Percentiles rank a stretch among this genome's conserved stretches.
phyloP scores from a whole-genome alignment of 768 basidiomycete species.

The Mycena galericulata region DNA sequence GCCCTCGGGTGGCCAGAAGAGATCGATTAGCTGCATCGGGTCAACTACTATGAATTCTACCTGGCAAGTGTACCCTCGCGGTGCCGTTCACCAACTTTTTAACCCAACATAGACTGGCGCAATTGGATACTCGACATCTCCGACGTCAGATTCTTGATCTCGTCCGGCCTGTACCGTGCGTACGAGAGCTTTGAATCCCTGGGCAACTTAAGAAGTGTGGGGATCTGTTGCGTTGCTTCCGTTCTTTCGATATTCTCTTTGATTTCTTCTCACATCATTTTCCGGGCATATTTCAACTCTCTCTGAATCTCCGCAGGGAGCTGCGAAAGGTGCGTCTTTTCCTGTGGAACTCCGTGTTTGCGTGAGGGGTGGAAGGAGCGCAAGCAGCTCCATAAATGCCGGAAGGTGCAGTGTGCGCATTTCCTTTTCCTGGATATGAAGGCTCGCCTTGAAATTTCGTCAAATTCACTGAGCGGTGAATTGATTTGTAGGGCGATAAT shows the following conservation, averaged over 20 bases:
- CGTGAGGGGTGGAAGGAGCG: constrained; percentile 8
- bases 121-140: background rate
- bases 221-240: no score
- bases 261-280: no score
- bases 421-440: no score
- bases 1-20: constrained; percentile 27
- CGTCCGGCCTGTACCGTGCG: background rate
- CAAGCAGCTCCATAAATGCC: constrained; percentile 1
- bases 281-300: no score
- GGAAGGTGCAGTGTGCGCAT: no score
- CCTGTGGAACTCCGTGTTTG: background rate
- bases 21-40: background rate
- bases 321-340: constrained; percentile 1
- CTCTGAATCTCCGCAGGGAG: background rate
- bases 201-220: constrained; percentile 6
- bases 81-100: background rate
- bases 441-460: no score
- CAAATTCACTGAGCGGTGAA: no score
- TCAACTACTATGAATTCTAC: background rate
- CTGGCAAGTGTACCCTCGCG: background rate
- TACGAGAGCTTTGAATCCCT: constrained; percentile 6
- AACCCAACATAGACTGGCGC: constrained; percentile 14
- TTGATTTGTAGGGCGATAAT: no score
- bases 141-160: background rate
- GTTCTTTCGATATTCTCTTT: no score